phyloP scores from a whole-genome alignment of 768 basidiomycete genomes.

The Collybiopsis luxurians region DNA sequence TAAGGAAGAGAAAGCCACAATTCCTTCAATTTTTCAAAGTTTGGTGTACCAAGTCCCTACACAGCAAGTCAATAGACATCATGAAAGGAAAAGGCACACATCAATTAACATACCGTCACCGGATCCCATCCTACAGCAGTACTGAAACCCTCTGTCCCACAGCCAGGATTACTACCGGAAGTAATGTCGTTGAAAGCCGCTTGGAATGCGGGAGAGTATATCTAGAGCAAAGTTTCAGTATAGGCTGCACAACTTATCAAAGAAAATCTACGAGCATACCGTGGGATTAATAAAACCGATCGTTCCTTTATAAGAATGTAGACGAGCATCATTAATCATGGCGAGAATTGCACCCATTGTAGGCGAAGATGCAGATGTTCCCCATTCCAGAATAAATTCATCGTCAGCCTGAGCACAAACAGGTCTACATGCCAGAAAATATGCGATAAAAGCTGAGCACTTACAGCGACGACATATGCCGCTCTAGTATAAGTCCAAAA shows the following conservation, averaged over 20 bases:
- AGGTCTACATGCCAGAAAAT: not conserved
- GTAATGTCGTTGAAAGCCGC: slow-evolving; percentile 21
- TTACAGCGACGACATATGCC: slow-evolving; percentile 31
- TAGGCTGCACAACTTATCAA: not conserved
- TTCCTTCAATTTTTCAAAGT: slow-evolving; percentile 27
- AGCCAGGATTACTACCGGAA: slow-evolving; percentile 18
- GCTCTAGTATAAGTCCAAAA: slow-evolving; percentile 12
- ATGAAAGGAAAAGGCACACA: not conserved
- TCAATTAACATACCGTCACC: slow-evolving; percentile 17
- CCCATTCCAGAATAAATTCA: slow-evolving; percentile 36
- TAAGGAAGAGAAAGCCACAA: slow-evolving; percentile 34
- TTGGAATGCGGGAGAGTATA: slow-evolving; percentile 15
- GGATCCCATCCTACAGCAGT: slow-evolving; percentile 16
- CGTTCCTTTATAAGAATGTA: slow-evolving; percentile 24
- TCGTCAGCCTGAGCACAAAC: slow-evolving; percentile 17
- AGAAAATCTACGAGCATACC: slow-evolving; percentile 19
- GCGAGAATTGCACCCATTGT: slow-evolving; percentile 42
- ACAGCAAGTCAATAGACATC: not conserved
- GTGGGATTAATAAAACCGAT: slow-evolving; percentile 44
- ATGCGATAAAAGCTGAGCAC: slow-evolving; percentile 8
- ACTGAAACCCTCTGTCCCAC: slow-evolving; percentile 15
- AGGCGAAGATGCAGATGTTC: slow-evolving; percentile 45
- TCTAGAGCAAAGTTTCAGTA: slow-evolving; percentile 6
- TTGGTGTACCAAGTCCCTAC: slow-evolving; percentile 35
- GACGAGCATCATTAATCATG: slow-evolving; percentile 41